phyloP scores from a whole-genome alignment of 805 yeast species.

The Cyberlindnera euphorbiae region DNA sequence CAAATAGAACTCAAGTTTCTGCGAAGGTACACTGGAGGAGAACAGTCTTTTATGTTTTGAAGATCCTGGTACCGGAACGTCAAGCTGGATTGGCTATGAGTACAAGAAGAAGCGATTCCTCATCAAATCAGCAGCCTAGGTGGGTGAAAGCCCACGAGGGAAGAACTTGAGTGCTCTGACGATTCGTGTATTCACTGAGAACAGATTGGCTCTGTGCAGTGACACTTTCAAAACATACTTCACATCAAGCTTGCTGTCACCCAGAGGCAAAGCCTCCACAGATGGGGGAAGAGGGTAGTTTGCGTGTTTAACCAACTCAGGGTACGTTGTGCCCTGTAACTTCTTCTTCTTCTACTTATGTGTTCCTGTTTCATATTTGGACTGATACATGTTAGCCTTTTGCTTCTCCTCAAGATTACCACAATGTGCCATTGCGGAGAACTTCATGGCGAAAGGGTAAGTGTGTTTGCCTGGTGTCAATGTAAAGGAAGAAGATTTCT shows the following conservation, averaged over 20 bases:
- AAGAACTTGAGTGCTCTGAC: constrained; percentile 2
- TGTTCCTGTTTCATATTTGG: constrained; percentile 12
- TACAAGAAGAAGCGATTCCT: constrained; percentile 6
- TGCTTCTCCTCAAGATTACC: constrained; percentile 11
- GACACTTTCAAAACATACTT: constrained; percentile 11
- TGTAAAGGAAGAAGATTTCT: constrained; percentile 22
- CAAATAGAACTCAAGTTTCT: constrained; percentile 2
- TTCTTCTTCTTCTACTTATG: constrained; percentile 1
- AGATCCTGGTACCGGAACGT: constrained; percentile 4
- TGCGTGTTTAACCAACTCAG: background rate
- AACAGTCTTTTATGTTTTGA: constrained; percentile 1
- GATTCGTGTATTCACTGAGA: constrained; percentile 10
- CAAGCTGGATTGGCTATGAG: background rate
- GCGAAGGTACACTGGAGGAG: background rate
- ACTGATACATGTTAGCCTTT: constrained; percentile 14
- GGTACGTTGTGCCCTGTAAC: background rate
- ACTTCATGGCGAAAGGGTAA: constrained; percentile 36
- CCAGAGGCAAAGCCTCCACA: background rate
- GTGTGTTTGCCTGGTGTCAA: constrained; percentile 42
- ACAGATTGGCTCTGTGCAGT: constrained; percentile 10
- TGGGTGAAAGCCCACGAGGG: constrained; percentile 10
- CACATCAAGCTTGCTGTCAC: background rate
- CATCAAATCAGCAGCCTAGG: constrained; percentile 2
- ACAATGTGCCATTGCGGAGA: constrained; percentile 30
- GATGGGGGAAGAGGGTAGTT: constrained; percentile 6